Evolutionary conservation across 352 stramenopile species (phyloP).

Genomic region (Pythium brachiatum): DNA sequence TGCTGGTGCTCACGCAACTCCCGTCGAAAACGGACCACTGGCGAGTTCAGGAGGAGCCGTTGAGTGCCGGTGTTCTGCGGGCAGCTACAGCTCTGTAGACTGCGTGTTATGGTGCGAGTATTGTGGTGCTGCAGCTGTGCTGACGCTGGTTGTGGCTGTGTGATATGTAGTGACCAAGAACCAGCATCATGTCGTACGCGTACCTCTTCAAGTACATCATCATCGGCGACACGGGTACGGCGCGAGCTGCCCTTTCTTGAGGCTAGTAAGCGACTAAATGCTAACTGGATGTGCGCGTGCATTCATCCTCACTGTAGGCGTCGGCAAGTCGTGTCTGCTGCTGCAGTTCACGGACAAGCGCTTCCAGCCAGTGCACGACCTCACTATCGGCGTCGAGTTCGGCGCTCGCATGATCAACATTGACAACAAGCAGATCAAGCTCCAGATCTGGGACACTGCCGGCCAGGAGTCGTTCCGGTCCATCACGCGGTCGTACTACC

Average conservation of each 20-base stretch:
- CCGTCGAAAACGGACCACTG: neutral
- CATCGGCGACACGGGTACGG: slow-evolving; percentile 96
- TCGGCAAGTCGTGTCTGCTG: slow-evolving; percentile 99
- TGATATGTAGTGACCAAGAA: neutral
- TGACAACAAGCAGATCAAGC: slow-evolving; percentile 97
- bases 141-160: neutral
- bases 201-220: slow-evolving; percentile 99
- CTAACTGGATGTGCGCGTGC: too few species aligned
- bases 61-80: neutral
- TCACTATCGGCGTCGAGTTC: slow-evolving; percentile 99
- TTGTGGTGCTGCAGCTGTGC: neutral
- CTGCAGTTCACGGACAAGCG: slow-evolving; percentile 99
- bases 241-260: neutral
- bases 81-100: neutral
- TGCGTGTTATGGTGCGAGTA: neutral
- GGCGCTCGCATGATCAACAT: slow-evolving; percentile 99
- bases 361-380: slow-evolving; percentile 99
- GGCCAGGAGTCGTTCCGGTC: slow-evolving; percentile 99
- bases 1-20: neutral
- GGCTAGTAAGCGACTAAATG: too few species aligned
- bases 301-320: slow-evolving; percentile 45
- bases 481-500: slow-evolving; percentile 99
- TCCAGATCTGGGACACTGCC: slow-evolving; percentile 98
- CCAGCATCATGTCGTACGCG: slow-evolving; percentile 88
- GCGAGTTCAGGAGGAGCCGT: neutral